A percentile compares a stretch with the other conserved stretches of the same genome.
phyloP scores from a whole-genome alignment of 176 grass and related monocot species.

The Aegilops sharonensis region DNA sequence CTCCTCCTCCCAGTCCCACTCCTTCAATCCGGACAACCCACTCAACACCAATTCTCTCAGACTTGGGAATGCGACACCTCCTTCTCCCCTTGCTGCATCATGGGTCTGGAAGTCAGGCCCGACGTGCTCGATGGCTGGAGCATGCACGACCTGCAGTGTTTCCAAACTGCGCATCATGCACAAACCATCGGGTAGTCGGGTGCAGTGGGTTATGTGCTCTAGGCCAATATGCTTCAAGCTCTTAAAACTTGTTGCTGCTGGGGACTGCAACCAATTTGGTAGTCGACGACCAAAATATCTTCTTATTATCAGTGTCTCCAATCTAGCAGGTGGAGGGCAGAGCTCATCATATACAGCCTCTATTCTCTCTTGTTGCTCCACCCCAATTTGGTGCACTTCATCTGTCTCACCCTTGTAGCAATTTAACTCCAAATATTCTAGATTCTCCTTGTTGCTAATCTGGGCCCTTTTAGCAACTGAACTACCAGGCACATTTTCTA shows the following conservation, averaged over 20 bases:
- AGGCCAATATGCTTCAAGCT: no score
- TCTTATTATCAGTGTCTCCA: background rate
- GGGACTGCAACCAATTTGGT: constrained; percentile 10
- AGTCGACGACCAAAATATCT: constrained; percentile 9
- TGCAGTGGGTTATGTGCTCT: background rate
- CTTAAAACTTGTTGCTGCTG: background rate
- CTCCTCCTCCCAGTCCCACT: constrained; percentile 18
- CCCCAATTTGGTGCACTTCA: fast-evolving
- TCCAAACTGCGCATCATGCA: background rate
- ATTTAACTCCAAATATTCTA: background rate
- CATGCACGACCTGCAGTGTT: fast-evolving
- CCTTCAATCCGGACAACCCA: background rate
- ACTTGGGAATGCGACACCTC: background rate
- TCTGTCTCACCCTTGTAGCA: background rate
- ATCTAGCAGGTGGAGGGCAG: background rate
- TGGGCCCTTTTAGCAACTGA: background rate
- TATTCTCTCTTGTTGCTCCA: background rate
- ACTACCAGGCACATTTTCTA: background rate
- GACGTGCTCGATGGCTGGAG: background rate
- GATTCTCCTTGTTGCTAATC: background rate
- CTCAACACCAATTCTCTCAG: fast-evolving
- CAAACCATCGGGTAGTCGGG: background rate
- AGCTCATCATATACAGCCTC: no score
- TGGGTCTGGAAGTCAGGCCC: background rate
- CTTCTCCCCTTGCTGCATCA: background rate